Evolutionary conservation across 768 basidiomycete genomes (phyloP), one percentile per base, ranked within the genome.

Genomic region (Podaxis pistillaris): DNA sequence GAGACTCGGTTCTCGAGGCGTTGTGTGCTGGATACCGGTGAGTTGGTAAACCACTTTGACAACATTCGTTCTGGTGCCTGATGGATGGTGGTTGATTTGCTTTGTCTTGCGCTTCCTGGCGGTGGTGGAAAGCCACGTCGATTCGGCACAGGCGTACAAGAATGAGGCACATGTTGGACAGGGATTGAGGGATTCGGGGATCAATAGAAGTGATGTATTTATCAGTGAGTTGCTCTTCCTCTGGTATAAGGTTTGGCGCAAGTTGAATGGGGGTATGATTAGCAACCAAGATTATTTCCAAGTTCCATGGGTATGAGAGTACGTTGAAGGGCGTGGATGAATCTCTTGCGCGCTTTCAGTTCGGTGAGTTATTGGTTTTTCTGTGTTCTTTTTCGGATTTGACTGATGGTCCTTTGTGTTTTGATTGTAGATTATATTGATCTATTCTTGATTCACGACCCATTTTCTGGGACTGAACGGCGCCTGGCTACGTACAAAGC

Each of bases 401-500:
- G 44, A n/a, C 44, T 46, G 44, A 46, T 17, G 7, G 4, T 9
- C 3, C 38, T 52, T 40, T 19, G 26, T 36, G 8, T 58, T 30
- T 33, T 24, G 40, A 36, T 19, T 36, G 6, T 56, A 77, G 78
- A 77, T 54, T 78, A 79, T 60, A 70, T 74, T 44, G 72, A 73
- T 56, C 65, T 73, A n/a, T 73, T 88, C 73, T 79, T 94, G 44
- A 90, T 94, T 30, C 91, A 94, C 66, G 86, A 88, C 63, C 87
- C 93, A 0, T 73, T 79, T 5, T 82, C 86, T 17, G 91, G 89
- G 4, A 82, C 78, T 19, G 80, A 85, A 63, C 78, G 76, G 30
- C 87, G 93, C 19, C 75, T 93, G n/a, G 83, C 78, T 22, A 87
- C 90, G 0, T 94, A 89, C 76, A 85, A 79, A 54, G 90, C 89